Percentiles rank a stretch among this genome's conserved stretches.
phyloP scores from a whole-genome alignment of 73 alveolate genomes.

The Paramecium primaurelia region DNA sequence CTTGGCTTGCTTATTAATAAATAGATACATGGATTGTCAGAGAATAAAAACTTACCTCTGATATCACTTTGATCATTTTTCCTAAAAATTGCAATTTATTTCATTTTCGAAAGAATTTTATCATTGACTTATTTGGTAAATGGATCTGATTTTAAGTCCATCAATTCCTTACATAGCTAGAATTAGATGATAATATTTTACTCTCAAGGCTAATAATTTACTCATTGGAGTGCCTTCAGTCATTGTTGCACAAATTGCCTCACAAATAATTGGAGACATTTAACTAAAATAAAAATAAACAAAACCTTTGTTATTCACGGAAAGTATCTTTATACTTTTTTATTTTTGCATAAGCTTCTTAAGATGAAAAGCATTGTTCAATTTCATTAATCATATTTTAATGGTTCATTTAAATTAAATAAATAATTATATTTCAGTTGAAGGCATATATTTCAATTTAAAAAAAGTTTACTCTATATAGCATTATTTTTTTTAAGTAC shows the following conservation, averaged over 20 bases:
- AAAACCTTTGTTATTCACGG: neutral
- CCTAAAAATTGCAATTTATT: neutral
- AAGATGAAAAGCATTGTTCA: neutral
- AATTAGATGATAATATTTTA: neutral
- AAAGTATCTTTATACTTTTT: neutral
- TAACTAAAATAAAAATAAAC: neutral
- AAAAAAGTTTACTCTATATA: neutral
- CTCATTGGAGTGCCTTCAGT: conserved; percentile 14
- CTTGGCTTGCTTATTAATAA: neutral
- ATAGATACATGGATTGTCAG: conserved; percentile 19
- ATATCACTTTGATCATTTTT: neutral
- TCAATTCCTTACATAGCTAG: neutral
- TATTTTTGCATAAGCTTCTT: conserved; percentile 23
- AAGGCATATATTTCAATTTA: neutral
- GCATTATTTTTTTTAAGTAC: no score
- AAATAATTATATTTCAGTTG: neutral
- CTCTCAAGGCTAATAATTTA: conserved; percentile 17
- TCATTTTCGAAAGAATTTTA: neutral
- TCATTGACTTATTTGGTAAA: neutral
- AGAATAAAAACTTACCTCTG: conserved; percentile 4
- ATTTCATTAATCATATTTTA: neutral
- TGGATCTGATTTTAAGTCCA: neutral
- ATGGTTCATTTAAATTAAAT: neutral
- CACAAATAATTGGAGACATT: neutral
- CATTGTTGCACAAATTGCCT: neutral